Conservation (phyloP, 768 basidiomycete genomes). For the Russula ochroleuca region DNA sequence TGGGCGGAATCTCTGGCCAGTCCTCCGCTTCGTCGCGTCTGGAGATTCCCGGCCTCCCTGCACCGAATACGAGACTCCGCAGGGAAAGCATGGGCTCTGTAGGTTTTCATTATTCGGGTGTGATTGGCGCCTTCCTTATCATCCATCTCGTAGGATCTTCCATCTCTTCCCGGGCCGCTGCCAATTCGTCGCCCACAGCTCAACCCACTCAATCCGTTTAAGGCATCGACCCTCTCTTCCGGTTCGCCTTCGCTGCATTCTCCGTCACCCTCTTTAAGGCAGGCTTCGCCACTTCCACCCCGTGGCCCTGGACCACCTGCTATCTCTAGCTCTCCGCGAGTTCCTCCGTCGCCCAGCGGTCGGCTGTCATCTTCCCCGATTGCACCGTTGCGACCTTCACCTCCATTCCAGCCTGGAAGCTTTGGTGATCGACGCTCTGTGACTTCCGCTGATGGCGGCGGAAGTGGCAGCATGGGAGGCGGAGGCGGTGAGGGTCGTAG, state of each 20-base stretch:
- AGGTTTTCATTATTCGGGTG: conserved; percentile 27
- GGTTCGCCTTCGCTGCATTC: conserved; percentile 49
- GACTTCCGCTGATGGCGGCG: conserved; percentile 32
- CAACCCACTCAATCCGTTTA: conserved; percentile 45
- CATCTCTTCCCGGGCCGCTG: conserved; percentile 39
- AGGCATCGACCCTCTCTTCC: conserved; percentile 45
- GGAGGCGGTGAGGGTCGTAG: conserved; percentile 39
- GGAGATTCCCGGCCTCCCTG: conserved; percentile 19
- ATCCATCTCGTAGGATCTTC: conserved; percentile 34
- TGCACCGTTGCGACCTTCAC: conserved; percentile 40
- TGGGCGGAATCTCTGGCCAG: conserved; percentile 36
- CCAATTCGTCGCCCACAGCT: conserved; percentile 46
- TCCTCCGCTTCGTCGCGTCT: conserved; percentile 41
- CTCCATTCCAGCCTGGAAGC: conserved; percentile 40
- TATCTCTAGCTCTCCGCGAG: conserved; percentile 38
- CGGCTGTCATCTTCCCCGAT: conserved; percentile 33
- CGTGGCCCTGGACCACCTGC: conserved; percentile 37
- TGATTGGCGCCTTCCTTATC: conserved; percentile 8
- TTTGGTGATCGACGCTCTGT: conserved; percentile 41
- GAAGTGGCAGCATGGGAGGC: conserved; percentile 25
- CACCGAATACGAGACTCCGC: conserved; percentile 41
- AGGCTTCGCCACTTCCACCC: conserved; percentile 43
- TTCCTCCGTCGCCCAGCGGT: conserved; percentile 39
- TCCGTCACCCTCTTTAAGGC: conserved; percentile 45
- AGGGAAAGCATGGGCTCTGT: conserved; percentile 46